Base-by-base conservation (phyloP, 495 filamentous ascomycete genomes). In the Astrocystis sublimbata region DNA sequence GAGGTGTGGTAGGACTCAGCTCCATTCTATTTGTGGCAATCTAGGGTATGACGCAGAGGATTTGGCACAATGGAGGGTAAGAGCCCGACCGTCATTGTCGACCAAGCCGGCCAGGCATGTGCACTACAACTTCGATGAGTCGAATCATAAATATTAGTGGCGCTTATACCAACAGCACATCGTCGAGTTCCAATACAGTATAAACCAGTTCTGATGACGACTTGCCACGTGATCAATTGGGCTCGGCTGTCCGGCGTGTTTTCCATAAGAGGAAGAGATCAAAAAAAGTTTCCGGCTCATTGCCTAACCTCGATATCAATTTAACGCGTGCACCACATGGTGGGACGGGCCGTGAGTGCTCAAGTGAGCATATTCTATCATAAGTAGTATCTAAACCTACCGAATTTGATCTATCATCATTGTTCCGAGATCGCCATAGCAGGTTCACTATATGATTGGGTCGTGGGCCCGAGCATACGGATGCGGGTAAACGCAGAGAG, bases 371-470 rank as follows among this genome's bases (percentile, higher is more conserved):
- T 51, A 12, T 35, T 24, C 13, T 26, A n/a, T 17, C n/a, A n/a
- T n/a, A n/a, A n/a, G n/a, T 41, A 26, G n/a, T 17, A 23, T 21
- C 19, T 15, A 21, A 19, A 58, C 30, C 33, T 57, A 19, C 9
- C 23, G 45, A 57, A n/a, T 63, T 68, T 61, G 64, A 70, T 79
- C 70, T 67, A 71, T 75, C 77, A 70, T 70, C 68, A 74, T 74
- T 75, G 68, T 72, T 52, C 66, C 65, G 67, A 61, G 76, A 77
- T 78, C 68, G 69, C 68, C 75, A 72, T 78, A 71, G 74, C 68
- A 45, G 21, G 73, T 68, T 67, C 70, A 71, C 73, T 60, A 58
- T 78, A 78, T 78, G 50, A 68, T 67, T 69, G 66, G 66, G 61
- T 68, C 63, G 65, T 62, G 69, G 62, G 70, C 62, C 68, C 52